Base-by-base conservation (phyloP, 495 filamentous ascomycete species). In the Aspergillus mulundensis region DNA sequence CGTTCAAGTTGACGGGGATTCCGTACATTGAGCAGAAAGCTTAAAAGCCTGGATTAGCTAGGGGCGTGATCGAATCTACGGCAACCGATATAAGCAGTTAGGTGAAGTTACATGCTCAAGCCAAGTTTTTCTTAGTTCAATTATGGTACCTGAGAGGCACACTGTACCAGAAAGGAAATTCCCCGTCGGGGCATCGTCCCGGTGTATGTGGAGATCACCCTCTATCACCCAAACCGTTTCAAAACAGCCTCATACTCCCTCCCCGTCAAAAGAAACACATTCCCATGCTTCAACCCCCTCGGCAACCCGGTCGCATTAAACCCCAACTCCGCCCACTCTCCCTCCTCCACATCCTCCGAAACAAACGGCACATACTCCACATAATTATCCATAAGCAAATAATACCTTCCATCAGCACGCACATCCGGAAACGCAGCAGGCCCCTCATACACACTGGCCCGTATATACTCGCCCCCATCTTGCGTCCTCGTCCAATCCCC, bases 231-330 rank as follows among this genome's bases (percentile, higher is more conserved):
- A 38, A 12, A 39, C 18, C 30, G 25, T 18, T 20, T 46, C n/a
- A 41, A 10, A 43, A 58, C 24, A 12, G 56, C 56, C 12, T 58
- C 28, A 58, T 58, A 58, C 43, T 58, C 42, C 7, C 1, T 1
- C 42, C 43, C 5, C 23, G 56, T 58, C 20, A 58, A 28, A 28
- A 32, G 3, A 15, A 58, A 23, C 21, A 58, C 56, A 41, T 43
- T 45, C 16, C 56, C 56, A 53, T 58, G 56, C 43, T 58, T 58
- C 56, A 58, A 53, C 32, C 56, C 56, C 28, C 19, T 15, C 49
- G 56, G 56, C n/a, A 58, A 54, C 15, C 42, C 41, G 4, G 50
- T 30, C 6, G 5, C 28, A n/a, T 42, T n/a, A 15, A 7, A n/a
- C 1, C 21, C 34, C 21, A 23, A 48, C 30, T 46, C 23, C 30